Base-by-base conservation (phyloP, 306 rosid genomes). In the Trifolium pratense region DNA sequence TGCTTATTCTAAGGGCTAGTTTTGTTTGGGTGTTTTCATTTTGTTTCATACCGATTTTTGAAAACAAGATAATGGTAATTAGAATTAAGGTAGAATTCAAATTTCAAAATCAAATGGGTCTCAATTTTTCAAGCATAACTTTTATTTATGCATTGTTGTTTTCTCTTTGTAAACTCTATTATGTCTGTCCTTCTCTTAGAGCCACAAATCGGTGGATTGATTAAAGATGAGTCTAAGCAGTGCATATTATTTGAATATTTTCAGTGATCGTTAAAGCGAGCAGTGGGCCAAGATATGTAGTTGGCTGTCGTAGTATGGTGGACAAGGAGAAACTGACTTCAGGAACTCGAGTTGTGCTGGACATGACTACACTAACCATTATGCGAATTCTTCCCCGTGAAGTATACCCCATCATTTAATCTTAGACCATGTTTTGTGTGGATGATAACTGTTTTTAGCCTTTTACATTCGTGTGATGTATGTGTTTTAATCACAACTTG, bases 321-420 rank as follows among this genome's bases (percentile, higher is more conserved):
- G 89, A 87, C 66, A 92, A 86, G 78, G 91, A 92, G 74, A 90
- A 90, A 68, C 82, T 92, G 60, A 85, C 83, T 3, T 63, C 92
- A 0, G 96, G 92, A 14, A 90, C 97, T 3, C 77, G 98, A 75
- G 96, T 92, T 25, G 90, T 78, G 42, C 89, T 92, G 66, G 93
- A 90, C 64, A 84, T 80, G 89, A 78, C 86, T 10, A 89, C 97
- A 0, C 80, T 89, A 15, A 87, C 93, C 23, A 88, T 93, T 57
- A 86, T 87, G 90, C 75, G 93, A 69, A 84, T 89, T 73, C 96
- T 93, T 80, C 98, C 98, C 1, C 89, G 90, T 29, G 86, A 90
- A 82, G 97, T 92, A 80, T 31, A 10, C 20, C 64, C 64, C 6
- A n/a, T 52, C 31, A 26, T 18, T 13, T 31, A 25, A 2, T 1